These are phyloP conservation scores for Schizosaccharomyces versatilis DNA, from an alignment of 1,139 yeast genomes.

Conservation along the genomic window DNA sequence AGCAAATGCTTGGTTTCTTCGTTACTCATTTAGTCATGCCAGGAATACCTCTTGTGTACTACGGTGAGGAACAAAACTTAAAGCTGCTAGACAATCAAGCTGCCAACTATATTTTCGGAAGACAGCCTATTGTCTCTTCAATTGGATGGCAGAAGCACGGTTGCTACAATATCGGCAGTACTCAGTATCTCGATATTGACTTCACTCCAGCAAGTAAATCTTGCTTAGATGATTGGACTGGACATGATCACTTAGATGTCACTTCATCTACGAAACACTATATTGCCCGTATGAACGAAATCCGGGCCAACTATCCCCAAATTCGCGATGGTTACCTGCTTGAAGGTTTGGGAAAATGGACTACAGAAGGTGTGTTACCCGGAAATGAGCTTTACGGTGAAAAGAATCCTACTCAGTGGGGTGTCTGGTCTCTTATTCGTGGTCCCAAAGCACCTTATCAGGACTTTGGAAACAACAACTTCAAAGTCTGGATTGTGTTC, in stretches of 20 bases:
- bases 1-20: slow-evolving; percentile 5
- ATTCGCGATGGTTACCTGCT: slow-evolving; percentile 5
- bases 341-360: slow-evolving; percentile 4
- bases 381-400: slow-evolving; percentile 3
- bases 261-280: slow-evolving; percentile 4
- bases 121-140: slow-evolving; percentile 8
- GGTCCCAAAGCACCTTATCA: slow-evolving; percentile 4
- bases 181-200: slow-evolving; percentile 4
- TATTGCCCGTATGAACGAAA: slow-evolving; percentile 6
- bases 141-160: slow-evolving; percentile 10
- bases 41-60: slow-evolving; percentile 7
- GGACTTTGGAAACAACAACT: slow-evolving; percentile 2
- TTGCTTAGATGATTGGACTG: slow-evolving; percentile 6
- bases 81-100: slow-evolving; percentile 7
- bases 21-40: slow-evolving; percentile 5
- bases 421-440: slow-evolving; percentile 7
- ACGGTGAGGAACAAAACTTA: slow-evolving; percentile 9
- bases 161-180: slow-evolving; percentile 6
- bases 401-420: neutral
- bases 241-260: slow-evolving; percentile 6
- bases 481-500: slow-evolving; percentile 5
- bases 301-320: slow-evolving; percentile 5
- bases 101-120: slow-evolving; percentile 7
- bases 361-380: slow-evolving; percentile 2
- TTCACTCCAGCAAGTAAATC: slow-evolving; percentile 6